Evolutionary conservation across 257 asterid species (phyloP).

Genomic region (Solanum chiquidenum): DNA sequence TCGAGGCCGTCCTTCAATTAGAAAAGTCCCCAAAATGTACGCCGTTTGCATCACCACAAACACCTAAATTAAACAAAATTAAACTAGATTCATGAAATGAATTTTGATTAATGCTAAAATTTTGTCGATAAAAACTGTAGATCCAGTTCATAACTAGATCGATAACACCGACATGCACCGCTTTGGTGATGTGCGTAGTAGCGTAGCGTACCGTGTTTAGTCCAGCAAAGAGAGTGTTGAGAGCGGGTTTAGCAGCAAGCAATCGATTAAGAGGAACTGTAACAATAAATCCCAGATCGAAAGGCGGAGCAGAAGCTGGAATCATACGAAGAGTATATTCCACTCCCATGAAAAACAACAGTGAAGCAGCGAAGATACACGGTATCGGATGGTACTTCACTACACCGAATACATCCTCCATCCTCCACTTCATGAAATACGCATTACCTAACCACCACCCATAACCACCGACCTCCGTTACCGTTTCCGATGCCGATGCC

Average conservation of each 20-base stretch:
- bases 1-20: constrained; percentile 13
- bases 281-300: constrained; percentile 29
- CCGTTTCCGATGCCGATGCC: background rate
- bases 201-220: constrained; percentile 21
- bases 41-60: constrained; percentile 14
- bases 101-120: background rate
- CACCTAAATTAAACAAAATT: background rate
- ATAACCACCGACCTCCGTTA: background rate
- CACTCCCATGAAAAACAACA: constrained; percentile 34
- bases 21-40: constrained; percentile 8
- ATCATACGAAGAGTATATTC: constrained; percentile 32
- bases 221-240: constrained; percentile 30
- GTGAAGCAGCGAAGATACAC: constrained; percentile 19
- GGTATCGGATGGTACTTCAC: constrained; percentile 22
- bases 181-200: background rate
- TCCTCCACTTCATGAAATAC: constrained; percentile 19
- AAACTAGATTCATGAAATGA: background rate
- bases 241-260: constrained; percentile 26
- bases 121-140: background rate
- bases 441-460: constrained; percentile 7
- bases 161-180: background rate
- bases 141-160: background rate
- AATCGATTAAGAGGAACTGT: constrained; percentile 19
- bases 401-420: constrained; percentile 19
- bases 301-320: constrained; percentile 27